Base-by-base conservation (phyloP, 768 basidiomycete genomes). In the Podaxis carcinomalis region DNA sequence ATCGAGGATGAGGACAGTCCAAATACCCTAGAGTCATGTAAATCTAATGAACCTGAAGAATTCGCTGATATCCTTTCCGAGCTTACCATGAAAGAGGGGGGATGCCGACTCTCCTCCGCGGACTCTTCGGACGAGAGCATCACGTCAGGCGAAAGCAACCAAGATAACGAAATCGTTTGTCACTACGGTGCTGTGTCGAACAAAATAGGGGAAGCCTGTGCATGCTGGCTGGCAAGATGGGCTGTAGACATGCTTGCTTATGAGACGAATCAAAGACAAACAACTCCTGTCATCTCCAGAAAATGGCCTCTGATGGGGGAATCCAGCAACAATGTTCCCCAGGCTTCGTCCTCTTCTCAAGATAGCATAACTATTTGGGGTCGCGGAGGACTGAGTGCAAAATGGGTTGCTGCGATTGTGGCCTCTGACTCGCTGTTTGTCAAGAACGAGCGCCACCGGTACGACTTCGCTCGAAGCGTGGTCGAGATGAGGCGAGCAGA, bases 201-300 rank as follows among this genome's bases (percentile, higher is more conserved):
- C 73, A 95, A 93, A 75, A 92, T 97, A 59, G 95, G 95, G 11
- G 93, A 96, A 73, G 89, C 92, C 0, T 88, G 89, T 65, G 83
- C 84, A 2, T 92, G 90, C 71, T 98, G 94, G 93, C 77, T 97
- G 16, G 81, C 87, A 0, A 79, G 92, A 47, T 98, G 95, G 95
- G 92, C 87, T 0, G 70, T 74, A 11, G 94, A 97, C 68, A 79
- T 96, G 63, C 79, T 96, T n/a, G 67, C 68, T 7, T 78, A 82
- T 35, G 91, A 93, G 67, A 81, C 86, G 65, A 73, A 72, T 6
- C 57, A 73, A 35, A 44, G 32, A 27, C 59, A 44, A 70, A 70
- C 6, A 63, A 64, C 21, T 1, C 56, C 25, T 36, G 27, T 63
- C 36, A 52, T 65, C 2, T 56, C 66, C 16, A 65, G 68, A 59